Percentiles rank a stretch among this genome's conserved stretches.
Evolutionary conservation across 2,329 filamentous ascomycete genomes (phyloP).

Genomic region (Scorias spongiosa): DNA sequence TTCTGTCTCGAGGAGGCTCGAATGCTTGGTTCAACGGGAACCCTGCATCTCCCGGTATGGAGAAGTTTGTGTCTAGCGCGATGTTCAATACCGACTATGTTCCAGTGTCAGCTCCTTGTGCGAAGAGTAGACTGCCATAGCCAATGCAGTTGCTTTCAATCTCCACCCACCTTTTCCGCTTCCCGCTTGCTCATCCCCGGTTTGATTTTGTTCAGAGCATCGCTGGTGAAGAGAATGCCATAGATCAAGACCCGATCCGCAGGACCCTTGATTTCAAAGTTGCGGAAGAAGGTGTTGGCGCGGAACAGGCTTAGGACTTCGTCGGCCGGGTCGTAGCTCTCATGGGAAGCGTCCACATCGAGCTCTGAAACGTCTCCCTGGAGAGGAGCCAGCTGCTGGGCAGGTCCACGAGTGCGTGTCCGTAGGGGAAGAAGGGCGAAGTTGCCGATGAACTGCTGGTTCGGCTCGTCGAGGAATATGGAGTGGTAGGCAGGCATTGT

Average conservation of each 20-base stretch:
- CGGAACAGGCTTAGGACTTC: slow-evolving; percentile 87
- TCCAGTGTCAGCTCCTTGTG: no score
- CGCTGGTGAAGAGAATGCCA: slow-evolving; percentile 86
- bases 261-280: slow-evolving; percentile 96
- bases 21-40: slow-evolving; percentile 97
- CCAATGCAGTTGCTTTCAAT: not conserved
- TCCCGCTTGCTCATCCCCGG: slow-evolving; percentile 51
- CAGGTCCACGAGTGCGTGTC: slow-evolving; percentile 88
- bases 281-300: slow-evolving; percentile 97
- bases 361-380: slow-evolving; percentile 39
- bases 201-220: slow-evolving; percentile 78
- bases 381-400: slow-evolving; percentile 59
- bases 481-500: slow-evolving; percentile 67
- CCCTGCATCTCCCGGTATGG: slow-evolving; percentile 79
- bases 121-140: no score
- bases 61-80: slow-evolving; percentile 84
- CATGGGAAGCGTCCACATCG: slow-evolving; percentile 61
- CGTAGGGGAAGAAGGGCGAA: slow-evolving; percentile 88
- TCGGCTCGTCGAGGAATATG: slow-evolving; percentile 75
- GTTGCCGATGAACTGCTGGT: slow-evolving; percentile 61
- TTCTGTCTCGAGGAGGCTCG: slow-evolving; percentile 70
- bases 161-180: slow-evolving; percentile 42
- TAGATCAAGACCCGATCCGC: slow-evolving; percentile 92
- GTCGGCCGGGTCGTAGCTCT: slow-evolving; percentile 92
- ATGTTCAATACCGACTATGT: slow-evolving; percentile 66